Evolutionary conservation across 1,284 basidiomycete genomes (phyloP).

Genomic region (Microbotryum violaceum): DNA sequence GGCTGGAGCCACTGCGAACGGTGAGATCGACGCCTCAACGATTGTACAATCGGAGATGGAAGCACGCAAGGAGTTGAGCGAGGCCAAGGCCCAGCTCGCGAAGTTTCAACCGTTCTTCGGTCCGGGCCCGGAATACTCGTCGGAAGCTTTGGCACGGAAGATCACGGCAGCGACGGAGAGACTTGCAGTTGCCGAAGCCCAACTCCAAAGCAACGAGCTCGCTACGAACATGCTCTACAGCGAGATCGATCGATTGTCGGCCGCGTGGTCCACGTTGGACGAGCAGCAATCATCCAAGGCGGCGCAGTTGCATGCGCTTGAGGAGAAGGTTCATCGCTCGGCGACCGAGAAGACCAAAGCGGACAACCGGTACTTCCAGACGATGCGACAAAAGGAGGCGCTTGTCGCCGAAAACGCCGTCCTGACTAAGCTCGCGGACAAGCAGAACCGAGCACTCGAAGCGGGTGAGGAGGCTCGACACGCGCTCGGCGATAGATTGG

Average conservation of each 20-base stretch:
- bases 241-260: slow-evolving; percentile 78
- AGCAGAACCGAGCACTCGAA: slow-evolving; percentile 70
- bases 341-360: slow-evolving; percentile 71
- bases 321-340: slow-evolving; percentile 57
- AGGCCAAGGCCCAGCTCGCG: slow-evolving; percentile 47
- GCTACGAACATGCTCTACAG: slow-evolving; percentile 69
- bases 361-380: slow-evolving; percentile 88
- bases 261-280: slow-evolving; percentile 80
- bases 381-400: slow-evolving; percentile 82
- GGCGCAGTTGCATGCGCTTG: slow-evolving; percentile 66
- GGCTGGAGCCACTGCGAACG: slow-evolving; percentile 2
- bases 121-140: slow-evolving; percentile 49
- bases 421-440: slow-evolving; percentile 58
- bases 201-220: slow-evolving; percentile 45
- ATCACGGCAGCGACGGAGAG: slow-evolving; percentile 60
- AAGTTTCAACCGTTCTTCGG: slow-evolving; percentile 60
- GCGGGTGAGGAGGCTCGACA: slow-evolving; percentile 60
- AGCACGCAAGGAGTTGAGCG: slow-evolving; percentile 50
- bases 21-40: slow-evolving; percentile 14
- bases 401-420: slow-evolving; percentile 68
- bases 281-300: slow-evolving; percentile 74
- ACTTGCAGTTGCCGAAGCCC: slow-evolving; percentile 50
- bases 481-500: slow-evolving; percentile 52
- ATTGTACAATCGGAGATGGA: slow-evolving; percentile 47
- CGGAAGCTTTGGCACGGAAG: slow-evolving; percentile 48